phyloP scores from a whole-genome alignment of 345 rosid species.

The Aegle marmelos region DNA sequence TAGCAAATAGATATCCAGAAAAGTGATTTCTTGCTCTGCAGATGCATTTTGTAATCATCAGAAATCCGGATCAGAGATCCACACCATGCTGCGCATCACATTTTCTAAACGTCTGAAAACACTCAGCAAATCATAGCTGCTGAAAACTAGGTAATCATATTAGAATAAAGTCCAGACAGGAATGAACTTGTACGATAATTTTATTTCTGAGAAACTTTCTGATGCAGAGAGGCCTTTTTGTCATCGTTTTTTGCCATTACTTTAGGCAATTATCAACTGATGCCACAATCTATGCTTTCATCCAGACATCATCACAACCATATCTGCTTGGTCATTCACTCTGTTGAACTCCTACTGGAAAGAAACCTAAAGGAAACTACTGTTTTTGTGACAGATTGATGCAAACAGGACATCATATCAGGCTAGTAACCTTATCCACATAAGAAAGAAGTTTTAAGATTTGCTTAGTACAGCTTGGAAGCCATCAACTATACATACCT shows the following conservation, averaged over 20 bases:
- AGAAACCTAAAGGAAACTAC: background rate
- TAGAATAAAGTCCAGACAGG: background rate
- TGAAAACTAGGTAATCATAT: background rate
- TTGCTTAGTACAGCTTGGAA: background rate
- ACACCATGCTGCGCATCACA: background rate
- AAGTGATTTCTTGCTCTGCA: background rate
- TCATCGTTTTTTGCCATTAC: too few relatives aligned
- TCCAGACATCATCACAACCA: background rate
- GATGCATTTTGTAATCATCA: background rate
- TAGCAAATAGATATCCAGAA: background rate
- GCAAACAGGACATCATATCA: background rate
- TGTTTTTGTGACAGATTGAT: background rate
- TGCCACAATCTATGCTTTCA: background rate
- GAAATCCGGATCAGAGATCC: background rate
- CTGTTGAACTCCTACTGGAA: background rate
- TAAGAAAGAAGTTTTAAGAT: background rate
- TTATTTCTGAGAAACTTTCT: background rate
- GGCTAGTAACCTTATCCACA: background rate
- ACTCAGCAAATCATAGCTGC: background rate
- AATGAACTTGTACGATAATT: background rate
- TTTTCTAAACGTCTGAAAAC: background rate
- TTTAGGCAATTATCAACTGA: background rate
- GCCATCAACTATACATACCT: conserved; percentile 37
- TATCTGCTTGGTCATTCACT: background rate
- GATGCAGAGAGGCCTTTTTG: background rate